Conservation (phyloP, 2,329 filamentous ascomycete species). For the Ramularia endophylla region DNA sequence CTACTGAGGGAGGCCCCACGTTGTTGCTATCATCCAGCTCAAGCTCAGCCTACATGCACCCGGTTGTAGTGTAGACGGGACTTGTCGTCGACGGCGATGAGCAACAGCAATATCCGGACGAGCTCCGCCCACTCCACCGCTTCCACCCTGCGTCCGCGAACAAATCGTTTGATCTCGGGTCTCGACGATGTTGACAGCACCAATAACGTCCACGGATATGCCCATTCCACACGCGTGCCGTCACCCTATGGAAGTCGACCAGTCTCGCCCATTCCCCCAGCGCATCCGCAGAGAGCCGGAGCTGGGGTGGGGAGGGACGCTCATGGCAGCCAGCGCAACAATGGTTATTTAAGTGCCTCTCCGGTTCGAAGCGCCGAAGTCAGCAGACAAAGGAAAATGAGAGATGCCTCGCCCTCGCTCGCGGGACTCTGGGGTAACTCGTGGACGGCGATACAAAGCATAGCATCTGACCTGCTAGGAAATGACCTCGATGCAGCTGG, state of each 20-base stretch:
- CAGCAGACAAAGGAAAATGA: conserved; percentile 15
- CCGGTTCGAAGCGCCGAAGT: conserved; percentile 7
- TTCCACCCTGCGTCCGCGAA: conserved; percentile 42
- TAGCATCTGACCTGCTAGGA: conserved; percentile 45
- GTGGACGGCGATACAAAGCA: conserved; percentile 44
- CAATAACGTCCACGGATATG: conserved; percentile 30
- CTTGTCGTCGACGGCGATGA: conserved; percentile 21
- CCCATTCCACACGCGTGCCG: conserved; percentile 29
- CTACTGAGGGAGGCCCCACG: no score
- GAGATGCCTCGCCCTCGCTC: conserved; percentile 24
- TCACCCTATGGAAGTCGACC: conserved; percentile 37
- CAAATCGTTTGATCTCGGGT: conserved; percentile 42
- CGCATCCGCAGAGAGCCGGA: conserved; percentile 23
- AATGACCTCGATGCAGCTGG: conserved; percentile 28
- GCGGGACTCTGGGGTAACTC: conserved; percentile 44
- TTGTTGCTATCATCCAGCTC: no score
- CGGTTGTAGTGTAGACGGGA: no score
- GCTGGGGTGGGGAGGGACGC: no score
- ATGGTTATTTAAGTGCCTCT: conserved; percentile 2
- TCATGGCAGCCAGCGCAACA: neutral
- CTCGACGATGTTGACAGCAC: conserved; percentile 40
- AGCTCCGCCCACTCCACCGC: conserved; percentile 34
- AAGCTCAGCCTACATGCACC: no score
- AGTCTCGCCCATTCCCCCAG: conserved; percentile 38
- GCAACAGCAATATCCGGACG: conserved; percentile 25